These are phyloP conservation scores for Cardamine chenopodiifolia DNA, from an alignment of 345 rosid genomes.

Conservation along the genomic window DNA sequence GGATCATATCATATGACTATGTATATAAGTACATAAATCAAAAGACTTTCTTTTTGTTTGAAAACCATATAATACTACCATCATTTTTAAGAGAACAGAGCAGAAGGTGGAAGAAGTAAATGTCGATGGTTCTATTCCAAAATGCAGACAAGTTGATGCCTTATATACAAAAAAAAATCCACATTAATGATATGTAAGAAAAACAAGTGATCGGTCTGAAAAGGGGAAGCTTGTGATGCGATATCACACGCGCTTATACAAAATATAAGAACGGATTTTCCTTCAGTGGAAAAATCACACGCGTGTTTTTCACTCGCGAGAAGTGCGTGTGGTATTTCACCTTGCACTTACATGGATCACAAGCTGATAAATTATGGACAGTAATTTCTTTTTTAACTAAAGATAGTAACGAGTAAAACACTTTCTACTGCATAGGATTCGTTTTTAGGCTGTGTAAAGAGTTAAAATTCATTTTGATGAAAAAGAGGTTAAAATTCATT, in stretches of 20 bases:
- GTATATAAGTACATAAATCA: neutral
- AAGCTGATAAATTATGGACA: neutral
- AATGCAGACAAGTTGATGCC: neutral
- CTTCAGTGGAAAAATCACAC: neutral
- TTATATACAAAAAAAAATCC: neutral
- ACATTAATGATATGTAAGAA: neutral
- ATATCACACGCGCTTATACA: neutral
- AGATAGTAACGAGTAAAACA: neutral
- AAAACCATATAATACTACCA: neutral
- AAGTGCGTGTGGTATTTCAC: neutral
- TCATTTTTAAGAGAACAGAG: slow-evolving; percentile 24
- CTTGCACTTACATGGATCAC: no score
- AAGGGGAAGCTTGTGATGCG: neutral
- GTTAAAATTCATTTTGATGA: neutral
- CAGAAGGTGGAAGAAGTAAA: neutral
- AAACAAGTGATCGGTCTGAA: neutral
- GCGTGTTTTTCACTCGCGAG: neutral
- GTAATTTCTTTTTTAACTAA: neutral
- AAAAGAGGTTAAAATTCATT: neutral
- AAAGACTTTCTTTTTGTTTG: neutral
- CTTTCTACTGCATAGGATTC: neutral
- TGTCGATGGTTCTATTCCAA: neutral
- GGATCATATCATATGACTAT: neutral
- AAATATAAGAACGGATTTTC: neutral
- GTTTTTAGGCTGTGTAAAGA: neutral